Percentiles rank a stretch among this genome's conserved stretches.
These are phyloP conservation scores for Angomonas ambiguus DNA, from an alignment of 208 protist genomes.

Conservation along the genomic window DNA sequence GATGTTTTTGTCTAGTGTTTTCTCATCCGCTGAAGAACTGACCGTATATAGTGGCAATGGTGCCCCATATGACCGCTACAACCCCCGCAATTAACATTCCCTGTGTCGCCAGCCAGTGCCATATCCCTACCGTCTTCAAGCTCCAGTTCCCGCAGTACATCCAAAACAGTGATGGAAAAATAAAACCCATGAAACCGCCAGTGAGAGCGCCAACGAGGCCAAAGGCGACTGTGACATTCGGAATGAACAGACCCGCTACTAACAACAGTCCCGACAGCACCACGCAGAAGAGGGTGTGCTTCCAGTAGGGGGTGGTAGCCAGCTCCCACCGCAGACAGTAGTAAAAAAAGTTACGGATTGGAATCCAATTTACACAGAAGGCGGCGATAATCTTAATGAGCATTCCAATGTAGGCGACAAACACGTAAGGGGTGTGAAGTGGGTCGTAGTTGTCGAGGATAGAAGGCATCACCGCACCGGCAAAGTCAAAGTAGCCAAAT, in stretches of 20 bases:
- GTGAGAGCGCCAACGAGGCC: constrained; percentile 46
- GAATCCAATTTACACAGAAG: constrained; percentile 53
- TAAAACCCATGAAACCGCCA: constrained; percentile 52
- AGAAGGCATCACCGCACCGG: constrained; percentile 23
- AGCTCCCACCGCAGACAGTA: constrained; percentile 29
- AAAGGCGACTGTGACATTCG: constrained; percentile 52
- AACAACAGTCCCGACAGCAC: constrained; percentile 14
- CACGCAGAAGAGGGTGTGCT: constrained; percentile 21
- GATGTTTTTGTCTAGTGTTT: too few relatives aligned
- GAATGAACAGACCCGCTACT: constrained; percentile 46
- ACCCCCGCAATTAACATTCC: constrained; percentile 46
- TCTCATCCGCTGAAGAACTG: constrained; percentile 1
- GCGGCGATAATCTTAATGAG: constrained; percentile 57
- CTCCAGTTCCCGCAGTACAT: constrained; percentile 45
- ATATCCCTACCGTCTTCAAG: constrained; percentile 22
- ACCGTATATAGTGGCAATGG: constrained; percentile 40
- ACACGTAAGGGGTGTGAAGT: constrained; percentile 45
- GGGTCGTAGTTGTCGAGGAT: constrained; percentile 59
- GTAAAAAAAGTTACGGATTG: constrained; percentile 53
- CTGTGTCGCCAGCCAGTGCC: constrained; percentile 46
- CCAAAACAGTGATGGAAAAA: constrained; percentile 55
- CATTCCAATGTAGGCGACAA: constrained; percentile 68
- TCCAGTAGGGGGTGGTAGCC: constrained; percentile 24
- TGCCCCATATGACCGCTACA: constrained; percentile 54
- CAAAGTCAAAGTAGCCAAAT: constrained; percentile 84